Conservation (phyloP, 2,329 filamentous ascomycete genomes). For the Monilinia fructicola region DNA sequence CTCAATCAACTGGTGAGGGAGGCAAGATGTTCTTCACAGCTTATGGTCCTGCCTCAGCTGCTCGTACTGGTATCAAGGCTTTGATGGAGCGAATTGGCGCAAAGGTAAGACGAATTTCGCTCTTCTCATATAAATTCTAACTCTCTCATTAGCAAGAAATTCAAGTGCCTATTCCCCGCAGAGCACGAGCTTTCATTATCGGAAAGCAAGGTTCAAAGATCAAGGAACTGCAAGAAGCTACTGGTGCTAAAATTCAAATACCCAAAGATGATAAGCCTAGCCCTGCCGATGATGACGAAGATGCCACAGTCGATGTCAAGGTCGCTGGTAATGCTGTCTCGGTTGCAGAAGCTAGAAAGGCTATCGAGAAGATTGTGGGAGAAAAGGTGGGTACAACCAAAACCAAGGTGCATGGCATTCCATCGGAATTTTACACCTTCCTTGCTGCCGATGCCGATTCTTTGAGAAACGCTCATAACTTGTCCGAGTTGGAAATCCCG, state of each 20-base stretch:
- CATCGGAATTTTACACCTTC: constrained; percentile 93
- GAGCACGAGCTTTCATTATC: constrained; percentile 85
- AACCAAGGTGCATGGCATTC: constrained; percentile 78
- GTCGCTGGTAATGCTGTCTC: constrained; percentile 91
- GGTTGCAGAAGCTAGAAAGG: constrained; percentile 76
- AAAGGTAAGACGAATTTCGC: constrained; percentile 57
- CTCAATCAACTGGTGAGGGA: constrained; percentile 70
- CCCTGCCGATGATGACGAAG: constrained; percentile 67
- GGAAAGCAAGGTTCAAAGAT: constrained; percentile 88
- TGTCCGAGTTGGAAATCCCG: constrained; percentile 80
- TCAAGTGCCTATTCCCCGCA: constrained; percentile 78
- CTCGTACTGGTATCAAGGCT: constrained; percentile 75
- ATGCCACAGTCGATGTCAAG: constrained; percentile 78
- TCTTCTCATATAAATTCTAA: constrained; percentile 28
- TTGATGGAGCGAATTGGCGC: constrained; percentile 83
- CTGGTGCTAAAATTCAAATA: constrained; percentile 86
- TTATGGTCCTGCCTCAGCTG: constrained; percentile 71
- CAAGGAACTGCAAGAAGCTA: constrained; percentile 84
- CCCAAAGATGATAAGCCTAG: constrained; percentile 71
- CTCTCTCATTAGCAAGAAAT: constrained; percentile 55
- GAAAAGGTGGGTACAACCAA: constrained; percentile 82
- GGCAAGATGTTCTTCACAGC: constrained; percentile 80
- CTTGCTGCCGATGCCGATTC: constrained; percentile 68
- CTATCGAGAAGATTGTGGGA: constrained; percentile 83
- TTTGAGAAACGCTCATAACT: constrained; percentile 67